Evolutionary conservation across 75 land plant species (phyloP).

Genomic region (Selaginella tamariscina): DNA sequence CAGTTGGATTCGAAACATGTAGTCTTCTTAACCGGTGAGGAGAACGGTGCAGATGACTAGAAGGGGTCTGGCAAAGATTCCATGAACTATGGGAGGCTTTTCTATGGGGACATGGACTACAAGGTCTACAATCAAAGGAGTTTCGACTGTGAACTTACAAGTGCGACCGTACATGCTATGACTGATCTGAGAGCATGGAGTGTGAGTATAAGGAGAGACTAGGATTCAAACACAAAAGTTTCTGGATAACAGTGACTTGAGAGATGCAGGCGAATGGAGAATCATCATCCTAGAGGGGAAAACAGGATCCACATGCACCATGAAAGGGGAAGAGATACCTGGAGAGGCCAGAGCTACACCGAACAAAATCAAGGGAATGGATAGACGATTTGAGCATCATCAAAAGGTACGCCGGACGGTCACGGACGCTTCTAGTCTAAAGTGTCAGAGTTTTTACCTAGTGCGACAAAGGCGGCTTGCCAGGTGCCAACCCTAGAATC

Average conservation of each 20-base stretch:
- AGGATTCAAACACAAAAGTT: not conserved
- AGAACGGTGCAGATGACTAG: not conserved
- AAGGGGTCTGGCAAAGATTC: not conserved
- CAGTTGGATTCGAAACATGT: no score
- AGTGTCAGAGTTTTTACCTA: no score
- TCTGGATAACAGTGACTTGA: slow-evolving; percentile 29
- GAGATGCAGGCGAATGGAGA: slow-evolving; percentile 40
- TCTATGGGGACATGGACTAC: not conserved
- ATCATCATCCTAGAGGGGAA: slow-evolving; percentile 8
- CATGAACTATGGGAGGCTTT: not conserved
- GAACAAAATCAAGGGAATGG: not conserved
- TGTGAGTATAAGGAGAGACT: not conserved
- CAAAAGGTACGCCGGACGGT: not conserved
- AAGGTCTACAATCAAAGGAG: not conserved
- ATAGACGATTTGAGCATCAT: not conserved
- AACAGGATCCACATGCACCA: slow-evolving; percentile 1
- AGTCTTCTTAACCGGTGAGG: no score
- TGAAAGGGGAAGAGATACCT: slow-evolving; percentile 7
- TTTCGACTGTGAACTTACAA: not conserved
- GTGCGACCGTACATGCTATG: not conserved
- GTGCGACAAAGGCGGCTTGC: no score
- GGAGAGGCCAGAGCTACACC: slow-evolving; percentile 4
- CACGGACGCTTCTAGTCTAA: not conserved
- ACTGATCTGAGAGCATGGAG: not conserved
- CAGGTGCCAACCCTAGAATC: no score